Percentiles rank a stretch among this genome's conserved stretches.
Evolutionary conservation across 1,139 yeast genomes (phyloP).

Genomic region (Komagataea norvegica): DNA sequence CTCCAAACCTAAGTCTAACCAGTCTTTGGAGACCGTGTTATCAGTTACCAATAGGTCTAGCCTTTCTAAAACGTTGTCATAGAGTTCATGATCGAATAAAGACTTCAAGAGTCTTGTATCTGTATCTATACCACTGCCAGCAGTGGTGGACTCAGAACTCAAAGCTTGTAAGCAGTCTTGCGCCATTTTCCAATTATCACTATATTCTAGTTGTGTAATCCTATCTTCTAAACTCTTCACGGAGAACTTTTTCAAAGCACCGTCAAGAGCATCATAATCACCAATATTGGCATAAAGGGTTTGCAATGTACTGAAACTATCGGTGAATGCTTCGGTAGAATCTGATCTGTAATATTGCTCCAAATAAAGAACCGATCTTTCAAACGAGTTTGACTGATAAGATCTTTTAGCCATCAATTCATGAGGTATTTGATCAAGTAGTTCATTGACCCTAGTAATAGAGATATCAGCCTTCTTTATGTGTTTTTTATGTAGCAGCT

Average conservation of each 20-base stretch:
- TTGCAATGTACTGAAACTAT: slow-evolving; percentile 54
- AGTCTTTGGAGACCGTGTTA: slow-evolving; percentile 38
- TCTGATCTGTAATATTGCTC: slow-evolving; percentile 65
- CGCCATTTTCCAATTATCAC: slow-evolving; percentile 84
- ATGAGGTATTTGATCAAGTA: slow-evolving; percentile 49
- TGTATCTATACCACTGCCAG: slow-evolving; percentile 31
- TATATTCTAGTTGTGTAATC: slow-evolving; percentile 73
- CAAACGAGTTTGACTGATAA: slow-evolving; percentile 79
- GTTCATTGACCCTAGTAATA: slow-evolving; percentile 33
- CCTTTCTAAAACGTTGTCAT: slow-evolving; percentile 41
- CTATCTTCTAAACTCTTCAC: slow-evolving; percentile 66
- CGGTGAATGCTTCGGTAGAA: slow-evolving; percentile 30
- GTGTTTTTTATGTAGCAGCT: slow-evolving; percentile 26
- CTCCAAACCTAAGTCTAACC: slow-evolving; percentile 67
- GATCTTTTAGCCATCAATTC: slow-evolving; percentile 73
- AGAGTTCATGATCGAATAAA: slow-evolving; percentile 53
- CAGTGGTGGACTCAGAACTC: slow-evolving; percentile 39
- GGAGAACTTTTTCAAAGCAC: slow-evolving; percentile 72
- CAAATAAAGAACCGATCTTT: slow-evolving; percentile 81
- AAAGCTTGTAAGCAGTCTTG: slow-evolving; percentile 78
- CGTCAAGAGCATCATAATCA: slow-evolving; percentile 88
- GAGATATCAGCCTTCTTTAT: slow-evolving; percentile 19
- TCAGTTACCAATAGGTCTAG: slow-evolving; percentile 24
- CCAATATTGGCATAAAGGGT: slow-evolving; percentile 81
- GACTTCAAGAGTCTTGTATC: slow-evolving; percentile 45